Conservation (phyloP, 2,329 filamentous ascomycete genomes). For the Alternaria arborescens region DNA sequence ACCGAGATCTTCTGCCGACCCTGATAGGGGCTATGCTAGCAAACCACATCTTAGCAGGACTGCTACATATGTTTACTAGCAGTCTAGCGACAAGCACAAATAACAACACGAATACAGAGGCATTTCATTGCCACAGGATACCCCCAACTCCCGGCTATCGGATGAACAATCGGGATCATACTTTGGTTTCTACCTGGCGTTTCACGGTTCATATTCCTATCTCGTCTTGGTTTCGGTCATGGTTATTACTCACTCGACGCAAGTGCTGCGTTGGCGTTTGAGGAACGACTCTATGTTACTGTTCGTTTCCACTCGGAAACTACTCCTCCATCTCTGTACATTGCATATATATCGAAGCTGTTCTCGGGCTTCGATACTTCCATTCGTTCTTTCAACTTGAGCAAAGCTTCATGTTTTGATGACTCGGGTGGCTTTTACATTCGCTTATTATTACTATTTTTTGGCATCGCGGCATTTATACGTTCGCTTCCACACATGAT, state of each 20-base stretch:
- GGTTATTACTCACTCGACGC: conserved; percentile 6
- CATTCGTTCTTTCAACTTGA: background rate
- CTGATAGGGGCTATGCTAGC: conserved; percentile 30
- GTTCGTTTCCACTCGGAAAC: background rate
- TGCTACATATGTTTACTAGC: conserved; percentile 44
- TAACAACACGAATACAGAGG: conserved; percentile 6
- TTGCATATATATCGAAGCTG: conserved; percentile 5
- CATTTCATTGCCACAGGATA: conserved; percentile 15
- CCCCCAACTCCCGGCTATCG: conserved; percentile 10
- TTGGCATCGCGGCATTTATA: background rate
- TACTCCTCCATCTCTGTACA: background rate
- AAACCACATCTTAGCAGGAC: conserved; percentile 38
- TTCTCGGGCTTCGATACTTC: background rate
- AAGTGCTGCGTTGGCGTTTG: conserved; percentile 18
- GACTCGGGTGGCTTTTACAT: background rate
- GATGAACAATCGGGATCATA: conserved; percentile 6
- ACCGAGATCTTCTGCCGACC: conserved; percentile 29
- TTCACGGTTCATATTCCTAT: background rate
- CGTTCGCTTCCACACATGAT: background rate
- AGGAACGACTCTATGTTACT: background rate
- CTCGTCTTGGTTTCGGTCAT: background rate
- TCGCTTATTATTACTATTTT: background rate
- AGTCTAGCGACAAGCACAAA: background rate
- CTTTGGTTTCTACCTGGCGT: conserved; percentile 5
- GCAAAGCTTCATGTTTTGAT: background rate